phyloP scores from a whole-genome alignment of 2,329 filamentous ascomycete genomes.

The Penicillium verrucosum region DNA sequence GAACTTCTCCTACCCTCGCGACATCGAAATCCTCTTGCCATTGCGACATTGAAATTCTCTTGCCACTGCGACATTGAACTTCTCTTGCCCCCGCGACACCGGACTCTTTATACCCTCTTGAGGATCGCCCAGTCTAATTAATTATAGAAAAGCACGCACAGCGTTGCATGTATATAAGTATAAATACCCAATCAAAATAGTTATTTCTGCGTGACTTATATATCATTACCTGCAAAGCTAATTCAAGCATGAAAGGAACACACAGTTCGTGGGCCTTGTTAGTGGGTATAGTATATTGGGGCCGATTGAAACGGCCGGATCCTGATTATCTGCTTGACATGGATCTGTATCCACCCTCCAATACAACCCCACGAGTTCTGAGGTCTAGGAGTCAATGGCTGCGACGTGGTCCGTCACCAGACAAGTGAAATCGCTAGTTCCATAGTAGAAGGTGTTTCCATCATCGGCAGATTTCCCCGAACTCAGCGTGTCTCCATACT shows the following conservation, averaged over 20 bases:
- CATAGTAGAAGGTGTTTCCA: conserved; percentile 34
- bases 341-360: too few relatives aligned
- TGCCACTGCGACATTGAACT: not conserved
- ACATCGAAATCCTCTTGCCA: not conserved
- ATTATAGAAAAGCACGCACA: not conserved
- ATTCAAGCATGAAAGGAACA: too few relatives aligned
- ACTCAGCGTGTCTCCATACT: conserved; percentile 34
- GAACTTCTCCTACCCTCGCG: not conserved
- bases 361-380: not conserved
- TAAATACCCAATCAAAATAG: conserved; percentile 1
- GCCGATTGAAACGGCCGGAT: not conserved
- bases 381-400: conserved; percentile 2
- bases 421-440: conserved; percentile 29
- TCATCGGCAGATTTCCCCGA: conserved; percentile 30
- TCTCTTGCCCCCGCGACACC: not conserved
- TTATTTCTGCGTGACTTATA: not conserved
- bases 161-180: not conserved
- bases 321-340: not conserved
- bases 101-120: not conserved
- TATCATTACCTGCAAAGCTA: too few relatives aligned
- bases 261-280: not conserved
- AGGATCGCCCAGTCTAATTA: not conserved
- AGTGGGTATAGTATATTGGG: not conserved
- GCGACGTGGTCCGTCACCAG: conserved; percentile 33
- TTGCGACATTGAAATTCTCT: not conserved